phyloP scores from a whole-genome alignment of 2,329 filamentous ascomycete species.

The Dactylellina leptospora region DNA sequence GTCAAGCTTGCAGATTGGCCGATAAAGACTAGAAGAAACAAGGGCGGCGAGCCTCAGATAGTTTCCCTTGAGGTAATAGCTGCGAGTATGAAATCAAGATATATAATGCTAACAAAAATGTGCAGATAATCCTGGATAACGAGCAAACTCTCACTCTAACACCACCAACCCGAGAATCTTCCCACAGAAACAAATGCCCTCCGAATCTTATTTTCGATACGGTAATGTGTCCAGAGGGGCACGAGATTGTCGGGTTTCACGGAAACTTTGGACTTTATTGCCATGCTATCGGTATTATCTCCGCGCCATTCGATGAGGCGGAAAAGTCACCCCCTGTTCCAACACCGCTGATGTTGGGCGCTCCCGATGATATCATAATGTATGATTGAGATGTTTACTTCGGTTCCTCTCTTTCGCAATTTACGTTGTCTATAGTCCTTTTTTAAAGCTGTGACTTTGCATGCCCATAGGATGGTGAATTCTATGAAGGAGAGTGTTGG shows the following conservation, averaged over 20 bases:
- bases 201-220: slow-evolving; percentile 37
- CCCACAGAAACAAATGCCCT: slow-evolving; percentile 41
- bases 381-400: neutral
- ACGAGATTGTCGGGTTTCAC: slow-evolving; percentile 46
- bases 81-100: too few relatives aligned
- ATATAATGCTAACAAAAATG: neutral
- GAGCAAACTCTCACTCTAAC: slow-evolving; percentile 25
- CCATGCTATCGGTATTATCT: slow-evolving; percentile 48
- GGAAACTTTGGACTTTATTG: slow-evolving; percentile 50
- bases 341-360: slow-evolving; percentile 1
- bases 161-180: slow-evolving; percentile 35
- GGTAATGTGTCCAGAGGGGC: slow-evolving; percentile 44
- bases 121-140: slow-evolving; percentile 37
- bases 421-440: neutral
- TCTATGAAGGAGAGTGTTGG: too few relatives aligned
- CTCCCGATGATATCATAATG: slow-evolving; percentile 24
- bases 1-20: slow-evolving; percentile 51
- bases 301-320: slow-evolving; percentile 26
- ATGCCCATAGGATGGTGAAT: too few relatives aligned
- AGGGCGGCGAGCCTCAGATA: slow-evolving; percentile 49
- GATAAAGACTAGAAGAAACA: slow-evolving; percentile 46
- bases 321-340: slow-evolving; percentile 23
- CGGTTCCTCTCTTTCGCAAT: neutral
- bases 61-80: slow-evolving; percentile 36
- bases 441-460: too few relatives aligned